Evolutionary conservation across 2,329 filamentous ascomycete species (phyloP).

Genomic region (Aspergillus japonicus): DNA sequence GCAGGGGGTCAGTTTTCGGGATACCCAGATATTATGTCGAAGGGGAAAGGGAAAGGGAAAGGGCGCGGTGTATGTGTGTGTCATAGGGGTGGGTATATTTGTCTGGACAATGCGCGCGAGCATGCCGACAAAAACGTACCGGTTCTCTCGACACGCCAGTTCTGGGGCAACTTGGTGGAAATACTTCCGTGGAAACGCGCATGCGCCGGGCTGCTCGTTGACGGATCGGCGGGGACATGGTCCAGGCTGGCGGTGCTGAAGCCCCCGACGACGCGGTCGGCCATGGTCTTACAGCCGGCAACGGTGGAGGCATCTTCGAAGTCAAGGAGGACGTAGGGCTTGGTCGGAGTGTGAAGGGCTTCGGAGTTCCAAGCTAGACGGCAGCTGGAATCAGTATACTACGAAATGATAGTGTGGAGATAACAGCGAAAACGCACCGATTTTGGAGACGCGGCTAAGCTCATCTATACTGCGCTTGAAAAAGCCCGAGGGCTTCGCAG

Average conservation of each 20-base stretch:
- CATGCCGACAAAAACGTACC: slow-evolving; percentile 25
- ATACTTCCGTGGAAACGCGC: slow-evolving; percentile 84
- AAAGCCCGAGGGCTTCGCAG: slow-evolving; percentile 50
- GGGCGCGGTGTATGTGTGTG: too few species aligned
- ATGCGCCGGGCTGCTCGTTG: slow-evolving; percentile 56
- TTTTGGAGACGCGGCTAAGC: slow-evolving; percentile 55
- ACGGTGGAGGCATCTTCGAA: slow-evolving; percentile 41
- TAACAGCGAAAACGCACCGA: slow-evolving; percentile 45
- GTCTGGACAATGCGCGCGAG: background rate
- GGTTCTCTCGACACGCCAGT: slow-evolving; percentile 50
- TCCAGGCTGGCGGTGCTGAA: slow-evolving; percentile 74
- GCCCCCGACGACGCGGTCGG: slow-evolving; percentile 81
- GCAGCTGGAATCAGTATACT: background rate
- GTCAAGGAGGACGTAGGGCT: slow-evolving; percentile 41
- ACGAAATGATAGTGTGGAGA: background rate
- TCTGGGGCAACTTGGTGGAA: slow-evolving; percentile 75
- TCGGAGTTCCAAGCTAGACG: slow-evolving; percentile 44
- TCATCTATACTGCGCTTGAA: slow-evolving; percentile 59
- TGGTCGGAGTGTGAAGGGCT: slow-evolving; percentile 36
- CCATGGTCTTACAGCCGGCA: slow-evolving; percentile 68
- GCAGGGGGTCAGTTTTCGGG: background rate
- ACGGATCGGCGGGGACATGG: slow-evolving; percentile 53
- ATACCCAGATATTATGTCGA: background rate
- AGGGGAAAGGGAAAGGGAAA: background rate
- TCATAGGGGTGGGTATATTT: too few species aligned